A percentile compares a stretch with the other conserved stretches of the same genome.
Evolutionary conservation across 345 rosid species (phyloP).

Genomic region (Syzygium jambos): DNA sequence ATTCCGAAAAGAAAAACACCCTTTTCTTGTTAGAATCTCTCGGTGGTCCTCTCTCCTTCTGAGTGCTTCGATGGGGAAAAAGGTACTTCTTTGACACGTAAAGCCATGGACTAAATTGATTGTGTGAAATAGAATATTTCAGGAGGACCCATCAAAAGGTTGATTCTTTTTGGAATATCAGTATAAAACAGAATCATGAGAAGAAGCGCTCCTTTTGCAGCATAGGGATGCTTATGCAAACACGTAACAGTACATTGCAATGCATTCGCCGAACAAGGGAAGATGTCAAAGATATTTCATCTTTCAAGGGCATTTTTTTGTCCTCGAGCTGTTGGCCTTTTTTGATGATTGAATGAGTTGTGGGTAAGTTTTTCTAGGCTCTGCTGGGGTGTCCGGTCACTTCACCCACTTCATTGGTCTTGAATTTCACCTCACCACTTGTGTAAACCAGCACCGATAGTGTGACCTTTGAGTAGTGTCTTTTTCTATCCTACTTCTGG

Average conservation of each 20-base stretch:
- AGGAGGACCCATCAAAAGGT: background rate
- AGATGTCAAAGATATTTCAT: background rate
- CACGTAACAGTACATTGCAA: background rate
- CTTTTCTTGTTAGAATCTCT: background rate
- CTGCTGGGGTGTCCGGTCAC: background rate
- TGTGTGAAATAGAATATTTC: background rate
- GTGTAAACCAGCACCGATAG: background rate
- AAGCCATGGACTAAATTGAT: background rate
- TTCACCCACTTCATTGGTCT: background rate
- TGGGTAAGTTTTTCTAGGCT: background rate
- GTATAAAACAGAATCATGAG: background rate
- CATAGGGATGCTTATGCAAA: background rate
- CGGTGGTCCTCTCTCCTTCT: background rate
- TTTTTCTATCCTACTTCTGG: background rate
- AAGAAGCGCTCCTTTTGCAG: background rate
- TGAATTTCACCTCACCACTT: background rate
- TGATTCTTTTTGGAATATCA: background rate
- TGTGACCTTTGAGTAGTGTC: background rate
- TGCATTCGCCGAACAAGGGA: background rate
- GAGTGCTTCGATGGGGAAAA: background rate
- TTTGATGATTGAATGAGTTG: background rate
- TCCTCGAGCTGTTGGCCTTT: background rate
- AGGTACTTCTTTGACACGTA: background rate
- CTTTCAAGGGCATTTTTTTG: background rate
- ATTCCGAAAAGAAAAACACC: background rate